phyloP scores from a whole-genome alignment of 1,139 yeast species.

The Candida freyschussii region DNA sequence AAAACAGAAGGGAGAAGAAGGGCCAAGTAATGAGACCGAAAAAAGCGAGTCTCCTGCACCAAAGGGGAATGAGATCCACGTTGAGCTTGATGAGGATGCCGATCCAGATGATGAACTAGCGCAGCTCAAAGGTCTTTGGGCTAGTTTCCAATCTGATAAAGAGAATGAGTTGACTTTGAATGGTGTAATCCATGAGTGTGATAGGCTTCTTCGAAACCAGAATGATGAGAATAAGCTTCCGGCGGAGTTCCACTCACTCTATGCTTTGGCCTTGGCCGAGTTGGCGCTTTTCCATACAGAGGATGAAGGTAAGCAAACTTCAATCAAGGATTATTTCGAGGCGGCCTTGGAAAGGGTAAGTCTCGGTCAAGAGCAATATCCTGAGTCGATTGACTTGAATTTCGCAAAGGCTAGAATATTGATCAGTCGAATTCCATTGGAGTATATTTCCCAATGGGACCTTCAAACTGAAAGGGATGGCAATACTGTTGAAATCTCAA shows the following conservation, averaged over 20 bases:
- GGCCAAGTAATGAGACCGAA: slow-evolving; percentile 18
- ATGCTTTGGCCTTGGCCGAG: slow-evolving; percentile 68
- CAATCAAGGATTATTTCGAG: slow-evolving; percentile 50
- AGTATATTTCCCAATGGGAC: slow-evolving; percentile 47
- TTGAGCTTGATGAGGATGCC: slow-evolving; percentile 64
- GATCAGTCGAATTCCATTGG: slow-evolving; percentile 54
- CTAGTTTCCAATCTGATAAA: slow-evolving; percentile 50
- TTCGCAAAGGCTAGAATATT: slow-evolving; percentile 54
- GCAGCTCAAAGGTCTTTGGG: slow-evolving; percentile 70
- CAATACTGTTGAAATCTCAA: slow-evolving; percentile 32
- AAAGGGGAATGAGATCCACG: slow-evolving; percentile 44
- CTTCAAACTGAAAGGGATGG: slow-evolving; percentile 33
- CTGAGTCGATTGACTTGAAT: slow-evolving; percentile 41
- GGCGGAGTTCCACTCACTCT: slow-evolving; percentile 64
- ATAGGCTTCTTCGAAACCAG: slow-evolving; percentile 57
- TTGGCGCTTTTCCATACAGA: slow-evolving; percentile 51
- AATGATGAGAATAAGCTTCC: slow-evolving; percentile 38
- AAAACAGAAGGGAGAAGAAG: slow-evolving; percentile 23
- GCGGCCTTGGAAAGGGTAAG: slow-evolving; percentile 70
- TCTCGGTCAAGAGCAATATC: slow-evolving; percentile 49
- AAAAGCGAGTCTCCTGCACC: slow-evolving; percentile 18
- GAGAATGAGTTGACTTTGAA: slow-evolving; percentile 64
- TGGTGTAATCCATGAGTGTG: slow-evolving; percentile 91
- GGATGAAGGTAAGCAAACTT: slow-evolving; percentile 24
- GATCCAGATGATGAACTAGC: slow-evolving; percentile 75